Evolutionary conservation across 805 yeast genomes (phyloP).

Genomic region (Ogataea naganishii): DNA sequence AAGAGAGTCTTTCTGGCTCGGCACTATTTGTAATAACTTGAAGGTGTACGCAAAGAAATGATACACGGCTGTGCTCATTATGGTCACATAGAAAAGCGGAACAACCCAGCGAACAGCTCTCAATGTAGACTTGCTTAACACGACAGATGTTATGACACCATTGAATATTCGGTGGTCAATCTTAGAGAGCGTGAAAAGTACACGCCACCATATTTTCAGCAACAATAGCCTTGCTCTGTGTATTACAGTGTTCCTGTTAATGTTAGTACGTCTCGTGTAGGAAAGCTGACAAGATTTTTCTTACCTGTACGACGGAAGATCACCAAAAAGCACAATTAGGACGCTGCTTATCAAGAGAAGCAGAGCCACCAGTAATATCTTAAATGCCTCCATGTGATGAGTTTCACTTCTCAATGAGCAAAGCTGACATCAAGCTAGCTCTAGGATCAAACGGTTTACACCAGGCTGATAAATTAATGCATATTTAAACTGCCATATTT

Average conservation of each 20-base stretch:
- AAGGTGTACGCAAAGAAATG: conserved; percentile 16
- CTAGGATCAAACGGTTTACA: too few species aligned
- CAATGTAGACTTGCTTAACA: conserved; percentile 4
- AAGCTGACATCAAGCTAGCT: too few species aligned
- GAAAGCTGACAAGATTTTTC: background rate
- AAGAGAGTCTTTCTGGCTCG: too few species aligned
- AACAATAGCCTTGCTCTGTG: conserved; percentile 12
- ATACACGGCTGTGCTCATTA: conserved; percentile 22
- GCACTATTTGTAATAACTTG: too few species aligned
- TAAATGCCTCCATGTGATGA: conserved; percentile 3
- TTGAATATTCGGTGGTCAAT: conserved; percentile 17
- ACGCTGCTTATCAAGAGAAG: too few species aligned
- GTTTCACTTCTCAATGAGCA: too few species aligned
- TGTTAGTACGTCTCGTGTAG: conserved; percentile 1
- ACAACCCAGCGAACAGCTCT: conserved; percentile 31
- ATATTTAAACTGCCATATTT: too few species aligned
- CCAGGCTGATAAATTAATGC: too few species aligned
- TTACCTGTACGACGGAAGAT: conserved; percentile 28
- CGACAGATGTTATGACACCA: conserved; percentile 11
- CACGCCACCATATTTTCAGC: conserved; percentile 3
- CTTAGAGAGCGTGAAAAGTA: conserved; percentile 3
- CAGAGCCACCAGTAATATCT: conserved; percentile 6
- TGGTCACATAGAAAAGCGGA: conserved; percentile 30
- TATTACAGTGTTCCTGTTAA: conserved; percentile 25
- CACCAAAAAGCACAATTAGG: conserved; percentile 36